These are phyloP conservation scores for Hanseniaspora vineae DNA, from an alignment of 805 yeast species.

Conservation along the genomic window DNA sequence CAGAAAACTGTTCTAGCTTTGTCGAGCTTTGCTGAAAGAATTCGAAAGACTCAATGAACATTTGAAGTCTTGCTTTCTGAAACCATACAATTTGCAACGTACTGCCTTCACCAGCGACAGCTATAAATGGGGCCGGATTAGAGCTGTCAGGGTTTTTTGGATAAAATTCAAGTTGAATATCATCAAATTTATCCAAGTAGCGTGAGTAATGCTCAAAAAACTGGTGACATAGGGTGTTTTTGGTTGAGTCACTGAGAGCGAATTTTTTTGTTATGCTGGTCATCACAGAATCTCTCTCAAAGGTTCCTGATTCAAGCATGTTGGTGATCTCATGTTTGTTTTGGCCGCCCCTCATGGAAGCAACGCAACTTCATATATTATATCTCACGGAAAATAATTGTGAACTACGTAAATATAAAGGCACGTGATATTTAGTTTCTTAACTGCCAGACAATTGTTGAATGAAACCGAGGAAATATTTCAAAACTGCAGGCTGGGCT, in stretches of 20 bases:
- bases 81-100: conserved; percentile 24
- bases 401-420: too few relatives aligned
- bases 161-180: neutral
- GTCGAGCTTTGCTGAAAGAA: conserved; percentile 6
- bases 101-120: conserved; percentile 5
- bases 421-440: too few relatives aligned
- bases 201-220: neutral
- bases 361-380: too few relatives aligned
- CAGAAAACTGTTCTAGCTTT: neutral
- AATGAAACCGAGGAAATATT: too few relatives aligned
- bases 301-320: too few relatives aligned
- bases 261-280: too few relatives aligned
- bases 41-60: conserved; percentile 24
- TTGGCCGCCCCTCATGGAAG: too few relatives aligned
- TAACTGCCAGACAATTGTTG: too few relatives aligned
- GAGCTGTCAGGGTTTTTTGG: conserved; percentile 9
- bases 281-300: too few relatives aligned
- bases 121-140: conserved; percentile 11
- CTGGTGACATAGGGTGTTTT: neutral
- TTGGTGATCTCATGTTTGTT: too few relatives aligned
- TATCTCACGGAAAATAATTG: too few relatives aligned
- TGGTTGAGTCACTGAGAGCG: neutral
- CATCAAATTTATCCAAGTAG: neutral
- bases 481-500: too few relatives aligned
- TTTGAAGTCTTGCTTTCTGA: conserved; percentile 16